Base-by-base conservation (phyloP, 306 rosid genomes). In the Geum urbanum region DNA sequence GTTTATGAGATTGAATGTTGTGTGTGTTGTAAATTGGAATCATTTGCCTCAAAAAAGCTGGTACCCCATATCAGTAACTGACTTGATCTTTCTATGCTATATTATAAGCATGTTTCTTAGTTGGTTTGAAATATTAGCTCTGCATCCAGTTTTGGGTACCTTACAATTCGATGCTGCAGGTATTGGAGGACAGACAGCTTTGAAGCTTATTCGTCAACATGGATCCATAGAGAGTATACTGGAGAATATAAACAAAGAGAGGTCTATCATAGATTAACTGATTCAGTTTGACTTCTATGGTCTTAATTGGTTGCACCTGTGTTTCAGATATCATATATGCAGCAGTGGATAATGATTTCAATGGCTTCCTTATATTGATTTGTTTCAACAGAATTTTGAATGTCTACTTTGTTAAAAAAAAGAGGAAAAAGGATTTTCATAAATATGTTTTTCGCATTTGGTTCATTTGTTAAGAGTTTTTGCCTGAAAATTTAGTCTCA, bases 121-220 rank as follows among this genome's bases (percentile, higher is more conserved):
- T 40, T 60, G 19, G 48, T 66, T 72, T 57, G 51, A 72, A 72
- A 57, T 72, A 32, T 60, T 70, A 73, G 52, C 43, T 45, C 19
- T 77, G 73, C 53, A 53, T 74, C 32, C 65, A 35, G 46, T 72
- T 48, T 49, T 66, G 22, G 40, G 59, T 47, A 58, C 68, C 62
- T 54, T 52, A 64, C 55, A 64, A 67, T 61, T 71, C 51, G 80
- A 12, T 82, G 63, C 76, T n/a, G 9, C 87, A 94, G 98, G 98
- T 57, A 90, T 94, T 77, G 97, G 98, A 71, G 98, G 98, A 71
- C 84, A 63, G 79, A 90, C 96, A 67, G 98, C 98, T 65, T 82
- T 94, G 82, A 94, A 94, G 82, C 97, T 92, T 75, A 85, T 90
- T 70, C 96, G 92, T 61, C 96, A 90, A 76, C 98, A 94, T 72